Evolutionary conservation across 805 yeast genomes (phyloP), one percentile per base, ranked within the genome.

Genomic region (Yarrowia bubula): DNA sequence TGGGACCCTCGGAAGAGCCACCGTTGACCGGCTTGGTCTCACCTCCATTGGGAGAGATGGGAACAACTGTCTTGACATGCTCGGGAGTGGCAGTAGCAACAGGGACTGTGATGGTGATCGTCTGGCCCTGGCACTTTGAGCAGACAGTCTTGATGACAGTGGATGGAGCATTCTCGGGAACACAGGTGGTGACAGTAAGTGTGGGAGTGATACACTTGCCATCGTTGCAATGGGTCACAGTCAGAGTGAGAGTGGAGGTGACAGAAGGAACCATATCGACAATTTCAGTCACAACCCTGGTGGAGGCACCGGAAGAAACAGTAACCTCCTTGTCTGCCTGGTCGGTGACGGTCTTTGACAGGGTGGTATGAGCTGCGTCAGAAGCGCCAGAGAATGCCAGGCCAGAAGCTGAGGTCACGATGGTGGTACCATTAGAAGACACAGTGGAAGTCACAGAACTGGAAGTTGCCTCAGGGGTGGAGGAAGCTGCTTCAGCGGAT

Each of bases 131-230:
- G 51, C 51, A 46, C 22, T n/a, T 33, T 28, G 37, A 22, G 31
- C 53, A 48, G 3, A 32, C 53, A 9, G 53, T 48, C 39, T 48
- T 33, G 39, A 48, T 48, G 31, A 48, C 53, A 11, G 53, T 48
- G 39, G n/a, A 3, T 2, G 28, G 28, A 5, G 53, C 53, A 28
- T 48, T 17, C 39, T 33, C 11, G 28, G 53, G 53, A 10, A 48
- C 53, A 33, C 31, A 33, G 5, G 53, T 48, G 15, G 39, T 10
- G 31, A 48, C 9, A 9, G 28, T 17, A 10, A 48, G 10, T 3
- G 39, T 33, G 31, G 53, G 53, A 5, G 53, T 48, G 31, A 48
- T 11, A 33, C 53, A 48, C 15, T 32, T 15, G 39, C 53, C 53
- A n/a, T 48, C 15, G 53, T 3, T 17, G 31, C 53, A 48, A 9